A percentile compares a stretch with the other conserved stretches of the same genome.
Conservation (phyloP, 2,329 filamentous ascomycete genomes). For the Pseudopithomyces maydicus region DNA sequence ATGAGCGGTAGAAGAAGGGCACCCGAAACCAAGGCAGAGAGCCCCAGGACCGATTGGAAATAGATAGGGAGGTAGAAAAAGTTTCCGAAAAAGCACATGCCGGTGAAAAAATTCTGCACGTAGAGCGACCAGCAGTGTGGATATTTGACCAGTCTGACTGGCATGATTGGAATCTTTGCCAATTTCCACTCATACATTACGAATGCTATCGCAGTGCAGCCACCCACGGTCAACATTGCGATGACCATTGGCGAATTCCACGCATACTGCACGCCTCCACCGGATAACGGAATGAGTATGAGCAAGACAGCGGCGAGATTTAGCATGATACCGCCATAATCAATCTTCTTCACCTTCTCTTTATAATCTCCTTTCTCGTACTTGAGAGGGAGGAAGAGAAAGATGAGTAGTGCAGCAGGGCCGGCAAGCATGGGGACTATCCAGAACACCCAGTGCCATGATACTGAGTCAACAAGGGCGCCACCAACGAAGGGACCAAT, state of each 20-base stretch:
- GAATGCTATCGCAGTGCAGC: constrained; percentile 53
- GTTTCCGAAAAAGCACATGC: constrained; percentile 62
- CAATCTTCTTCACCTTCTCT: constrained; percentile 27
- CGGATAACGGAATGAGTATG: constrained; percentile 67
- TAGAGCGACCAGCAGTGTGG: constrained; percentile 56
- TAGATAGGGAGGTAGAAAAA: constrained; percentile 67
- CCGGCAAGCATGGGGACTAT: constrained; percentile 70
- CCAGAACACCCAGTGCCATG: constrained; percentile 77
- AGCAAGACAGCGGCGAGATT: constrained; percentile 53
- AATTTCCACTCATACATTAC: constrained; percentile 62
- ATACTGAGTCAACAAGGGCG: constrained; percentile 72
- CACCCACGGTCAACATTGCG: constrained; percentile 59
- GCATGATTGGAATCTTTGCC: constrained; percentile 63
- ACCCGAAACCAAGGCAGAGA: constrained; percentile 13
- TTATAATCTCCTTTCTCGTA: constrained; percentile 10
- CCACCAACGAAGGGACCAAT: constrained; percentile 69
- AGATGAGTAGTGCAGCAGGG: constrained; percentile 60
- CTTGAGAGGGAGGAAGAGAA: constrained; percentile 64
- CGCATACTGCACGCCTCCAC: constrained; percentile 61
- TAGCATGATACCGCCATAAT: constrained; percentile 47
- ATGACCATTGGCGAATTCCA: constrained; percentile 64
- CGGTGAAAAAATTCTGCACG: constrained; percentile 63
- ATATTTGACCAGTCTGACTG: constrained; percentile 24
- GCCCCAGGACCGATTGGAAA: constrained; percentile 58
- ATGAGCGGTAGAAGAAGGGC: constrained; percentile 17